Evolutionary conservation across 2,329 filamentous ascomycete species (phyloP), one percentile per base, ranked within the genome.

Genomic region (Fusarium decemcellulare): DNA sequence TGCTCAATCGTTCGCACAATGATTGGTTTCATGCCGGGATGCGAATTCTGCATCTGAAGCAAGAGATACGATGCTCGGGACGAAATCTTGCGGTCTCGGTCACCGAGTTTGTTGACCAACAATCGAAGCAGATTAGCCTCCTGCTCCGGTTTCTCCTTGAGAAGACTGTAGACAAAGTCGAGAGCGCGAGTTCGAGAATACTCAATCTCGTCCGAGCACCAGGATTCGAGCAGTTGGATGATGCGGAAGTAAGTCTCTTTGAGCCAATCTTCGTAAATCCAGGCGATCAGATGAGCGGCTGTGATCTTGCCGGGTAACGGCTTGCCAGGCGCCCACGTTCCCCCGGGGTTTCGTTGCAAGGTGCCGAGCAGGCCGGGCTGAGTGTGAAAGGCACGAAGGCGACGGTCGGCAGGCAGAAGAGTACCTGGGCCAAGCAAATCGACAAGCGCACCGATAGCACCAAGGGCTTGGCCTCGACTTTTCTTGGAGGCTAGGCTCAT

Each of bases 71-170:
- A 98, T 3, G 95, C 92, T 64, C 95, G 90, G 5, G 96, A 99
- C 1, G 96, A 92, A 74, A 99, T 97, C 81, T 98, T 99, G 78
- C 94, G 94, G 71, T 97, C 94, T 46, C 92, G 93, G 77, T 99
- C 96, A 74, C 97, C 95, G 29, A 99, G 88, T 81, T 99, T 99
- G 84, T 98, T 98, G 72, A 99, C 94, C 61, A 99, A 83, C 59
- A 99, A 84, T 57, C 95, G 91, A 65, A 99, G 84, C 67, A 99
- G 83, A 78, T 99, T 99, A 59, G 95, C 92, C 80, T 99, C 96
- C 77, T 99, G 96, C 80, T 99, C 96, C 0, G 96, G 95, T 82
- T 97, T 99, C 79, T 97, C 95, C 79, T 94, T 96, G 65, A 99
- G 84, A 40, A 99, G 84, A 68, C 95, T 94, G 77, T 91, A 98